Base-by-base conservation (phyloP, 1,139 yeast genomes). In the Entelexis sorbosivorans region DNA sequence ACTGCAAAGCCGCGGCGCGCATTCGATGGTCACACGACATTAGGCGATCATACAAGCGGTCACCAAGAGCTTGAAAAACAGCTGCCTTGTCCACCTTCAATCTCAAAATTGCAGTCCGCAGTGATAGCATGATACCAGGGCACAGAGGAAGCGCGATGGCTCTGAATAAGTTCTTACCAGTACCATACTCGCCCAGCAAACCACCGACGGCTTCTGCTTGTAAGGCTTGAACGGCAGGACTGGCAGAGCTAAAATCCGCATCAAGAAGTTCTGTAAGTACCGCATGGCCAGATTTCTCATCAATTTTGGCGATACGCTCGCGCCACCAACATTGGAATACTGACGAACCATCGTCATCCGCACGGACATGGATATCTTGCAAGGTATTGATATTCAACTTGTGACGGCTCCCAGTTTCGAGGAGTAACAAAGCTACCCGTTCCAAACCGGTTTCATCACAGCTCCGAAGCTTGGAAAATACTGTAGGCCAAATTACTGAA, bases 1-100 rank as follows among this genome's bases (percentile, higher is more conserved):
- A 24, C n/a, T 40, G 46, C 3, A 58, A 38, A 6, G 60, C 58
- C 1, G 54, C 42, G 2, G 47, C 42, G 2, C 61, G 52, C 10
- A 53, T 16, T 1, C 24, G 26, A 3, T 26, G 31, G 29, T 58
- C 58, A 47, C 59, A 58, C 1, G 59, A 55, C 48, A 26, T 44
- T 13, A 53, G 20, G 31, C 38, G n/a, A 7, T 29, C 22, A n/a
- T 35, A 14, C 6, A 46, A 13, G 8, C 45, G 32, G 3, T 28
- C 34, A 17, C 35, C 44, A 7, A 40, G 6, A 8, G 35, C 35
- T 4, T 14, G 13, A 5, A 40, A 14, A 10, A 40, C 26, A 3
- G 9, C 6, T n/a, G 3, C 10, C 9, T 9, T 28, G 17, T 40
- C 35, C 4, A 40, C 10, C 5, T 40, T 8, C 11, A 40, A 17